Base-by-base conservation (phyloP, 495 filamentous ascomycete genomes). In the Amphirosellinia nigrospora region DNA sequence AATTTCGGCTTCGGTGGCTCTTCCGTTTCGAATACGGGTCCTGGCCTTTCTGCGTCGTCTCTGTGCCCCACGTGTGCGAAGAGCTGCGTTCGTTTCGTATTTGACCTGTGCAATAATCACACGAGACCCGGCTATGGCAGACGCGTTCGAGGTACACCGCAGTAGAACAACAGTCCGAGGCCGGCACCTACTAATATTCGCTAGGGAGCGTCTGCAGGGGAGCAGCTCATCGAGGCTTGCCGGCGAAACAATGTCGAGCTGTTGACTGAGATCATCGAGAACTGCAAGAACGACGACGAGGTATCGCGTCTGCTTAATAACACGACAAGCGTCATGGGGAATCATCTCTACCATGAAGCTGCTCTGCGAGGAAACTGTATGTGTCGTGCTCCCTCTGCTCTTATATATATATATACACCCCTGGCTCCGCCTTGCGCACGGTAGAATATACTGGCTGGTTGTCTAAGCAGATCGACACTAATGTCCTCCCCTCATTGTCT, bases 221-320 rank as follows among this genome's bases (percentile, higher is more conserved):
- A 99, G 80, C 88, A 91, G 72, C 87, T 98, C 67, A 89, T 99
- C 79, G 96, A 97, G 84, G 92, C 96, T 74, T 94, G 91, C 81
- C 93, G 96, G 41, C 90, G 96, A 68, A 93, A 98, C 84, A 97
- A 98, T 80, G 88, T 89, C 71, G 89, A 93, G 50, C 89, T 99
- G 53, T 89, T 99, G 66, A 76, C 85, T 71, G 80, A 86, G 53
- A 77, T 86, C 50, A 87, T 92, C 66, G 79, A 87, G 28, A 79
- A 86, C 56, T 74, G 73, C 73, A 78, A 79, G 39, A 68, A 30
- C 46, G 85, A 87, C 56, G 79, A 80, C 38, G 80, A 82, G 58
- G 86, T 91, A 39, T 89, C 94, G 10, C 73, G 85, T 55, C 88
- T 96, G 50, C 88, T 99, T 75, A 99, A 99, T 81, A 86, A 84